Conservation (phyloP, 768 basidiomycete species). For the Zangia roseola region DNA sequence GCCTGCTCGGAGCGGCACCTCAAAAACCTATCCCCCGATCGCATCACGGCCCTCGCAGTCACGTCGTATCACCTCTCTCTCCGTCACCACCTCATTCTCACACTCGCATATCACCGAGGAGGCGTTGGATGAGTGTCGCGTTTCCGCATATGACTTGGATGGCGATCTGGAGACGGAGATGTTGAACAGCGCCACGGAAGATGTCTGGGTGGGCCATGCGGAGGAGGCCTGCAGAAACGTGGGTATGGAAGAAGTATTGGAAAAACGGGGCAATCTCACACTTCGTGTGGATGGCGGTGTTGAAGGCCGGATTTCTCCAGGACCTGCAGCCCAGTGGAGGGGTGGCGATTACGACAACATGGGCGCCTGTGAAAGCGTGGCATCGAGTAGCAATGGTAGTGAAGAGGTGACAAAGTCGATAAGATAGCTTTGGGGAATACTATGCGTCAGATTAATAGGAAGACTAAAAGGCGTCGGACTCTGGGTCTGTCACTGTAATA, state of each 20-base stretch:
- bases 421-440: not conserved
- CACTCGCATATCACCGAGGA: slow-evolving; percentile 26
- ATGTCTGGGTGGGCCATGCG: slow-evolving; percentile 12
- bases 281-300: slow-evolving; percentile 11
- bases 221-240: slow-evolving; percentile 4
- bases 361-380: not conserved
- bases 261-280: slow-evolving; percentile 1
- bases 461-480: too few species aligned
- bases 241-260: not conserved
- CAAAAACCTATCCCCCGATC: not conserved
- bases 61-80: slow-evolving; percentile 21
- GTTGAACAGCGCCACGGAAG: slow-evolving; percentile 23
- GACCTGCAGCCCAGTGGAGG: not conserved
- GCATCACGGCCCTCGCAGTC: slow-evolving; percentile 8
- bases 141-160: slow-evolving; percentile 27
- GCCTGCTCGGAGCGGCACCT: not conserved
- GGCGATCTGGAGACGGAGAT: slow-evolving; percentile 25
- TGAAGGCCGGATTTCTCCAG: not conserved
- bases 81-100: slow-evolving; percentile 22
- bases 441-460: too few species aligned
- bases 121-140: slow-evolving; percentile 19
- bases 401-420: not conserved
- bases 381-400: not conserved
- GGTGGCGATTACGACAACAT: slow-evolving; percentile 14
- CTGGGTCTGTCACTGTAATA: too few species aligned